Base-by-base conservation (phyloP, 345 rosid species). In the Eucalyptus cloeziana region DNA sequence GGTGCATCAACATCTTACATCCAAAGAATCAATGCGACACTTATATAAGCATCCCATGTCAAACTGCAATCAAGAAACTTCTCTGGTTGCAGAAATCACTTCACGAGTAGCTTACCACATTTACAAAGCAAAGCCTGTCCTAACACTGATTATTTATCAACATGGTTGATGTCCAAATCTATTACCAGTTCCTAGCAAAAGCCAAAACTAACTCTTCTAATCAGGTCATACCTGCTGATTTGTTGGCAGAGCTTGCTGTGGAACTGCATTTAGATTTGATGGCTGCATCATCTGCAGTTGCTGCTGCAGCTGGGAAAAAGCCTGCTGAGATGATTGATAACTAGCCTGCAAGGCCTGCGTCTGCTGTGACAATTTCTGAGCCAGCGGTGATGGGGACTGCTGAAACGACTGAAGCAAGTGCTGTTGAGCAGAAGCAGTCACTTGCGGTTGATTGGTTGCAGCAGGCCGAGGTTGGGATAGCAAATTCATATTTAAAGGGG, bases 261-360 rank as follows among this genome's bases (percentile, higher is more conserved):
- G 87, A 6, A 94, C 60, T 89, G 92, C 90, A 90, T 71, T 91
- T 81, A 95, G 96, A 93, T 91, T 96, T 45, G 96, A 90, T 60
- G 98, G 99, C 89, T 98, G 99, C 98, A 94, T 97, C 93, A 93
- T 92, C 94, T 96, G 99, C 88, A 95, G 88, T 90, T 97, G 97
- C 90, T 98, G 99, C 92, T 95, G 99, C 91, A 98, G 93, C 92
- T 97, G 97, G 86, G 99, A 97, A 93, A 98, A 95, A 58, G 97
- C 95, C 89, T 98, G 98, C 95, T 95, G 98, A 89, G 99, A 97
- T 49, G 99, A 96, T 86, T 96, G 99, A 91, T 95, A 93, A 90
- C 94, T 97, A 69, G 99, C 99, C 92, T 95, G 98, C 88, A 97
- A 93, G 89, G 93, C 92, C 91, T 98, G 99, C 10, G 96, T 95